phyloP scores from a whole-genome alignment of 805 yeast species.

The Candida multigemmis region DNA sequence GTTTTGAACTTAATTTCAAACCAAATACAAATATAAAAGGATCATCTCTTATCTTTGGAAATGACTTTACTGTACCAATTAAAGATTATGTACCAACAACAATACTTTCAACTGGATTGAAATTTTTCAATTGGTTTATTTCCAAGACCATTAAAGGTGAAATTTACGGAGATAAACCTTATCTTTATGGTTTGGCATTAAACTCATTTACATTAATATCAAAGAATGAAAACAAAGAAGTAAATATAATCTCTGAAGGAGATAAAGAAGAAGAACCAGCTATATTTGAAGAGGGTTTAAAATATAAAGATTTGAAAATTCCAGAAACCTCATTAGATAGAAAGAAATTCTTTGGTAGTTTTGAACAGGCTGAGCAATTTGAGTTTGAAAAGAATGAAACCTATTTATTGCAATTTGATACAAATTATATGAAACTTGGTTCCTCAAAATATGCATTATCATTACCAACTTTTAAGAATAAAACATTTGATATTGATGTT shows the following conservation, averaged over 20 bases:
- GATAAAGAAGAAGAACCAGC: constrained; percentile 14
- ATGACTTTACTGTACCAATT: constrained; percentile 56
- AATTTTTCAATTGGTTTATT: constrained; percentile 46
- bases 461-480: constrained; percentile 37
- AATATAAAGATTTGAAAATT: constrained; percentile 11
- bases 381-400: constrained; percentile 24
- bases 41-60: constrained; percentile 54
- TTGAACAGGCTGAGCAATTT: constrained; percentile 28
- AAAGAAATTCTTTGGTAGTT: constrained; percentile 33
- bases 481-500: constrained; percentile 37
- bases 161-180: constrained; percentile 51
- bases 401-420: constrained; percentile 46
- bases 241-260: constrained; percentile 1
- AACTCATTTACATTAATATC: constrained; percentile 46
- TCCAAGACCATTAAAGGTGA: constrained; percentile 64
- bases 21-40: constrained; percentile 41
- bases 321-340: constrained; percentile 30
- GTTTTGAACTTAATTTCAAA: constrained; percentile 25
- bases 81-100: constrained; percentile 49
- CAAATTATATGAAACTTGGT: constrained; percentile 42
- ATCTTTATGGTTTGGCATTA: constrained; percentile 51
- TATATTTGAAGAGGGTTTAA: constrained; percentile 13
- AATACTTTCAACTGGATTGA: constrained; percentile 37
- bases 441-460: constrained; percentile 41
- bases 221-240: constrained; percentile 9